Conservation (phyloP, 2,329 filamentous ascomycete genomes). For the Metarhizium rileyi region DNA sequence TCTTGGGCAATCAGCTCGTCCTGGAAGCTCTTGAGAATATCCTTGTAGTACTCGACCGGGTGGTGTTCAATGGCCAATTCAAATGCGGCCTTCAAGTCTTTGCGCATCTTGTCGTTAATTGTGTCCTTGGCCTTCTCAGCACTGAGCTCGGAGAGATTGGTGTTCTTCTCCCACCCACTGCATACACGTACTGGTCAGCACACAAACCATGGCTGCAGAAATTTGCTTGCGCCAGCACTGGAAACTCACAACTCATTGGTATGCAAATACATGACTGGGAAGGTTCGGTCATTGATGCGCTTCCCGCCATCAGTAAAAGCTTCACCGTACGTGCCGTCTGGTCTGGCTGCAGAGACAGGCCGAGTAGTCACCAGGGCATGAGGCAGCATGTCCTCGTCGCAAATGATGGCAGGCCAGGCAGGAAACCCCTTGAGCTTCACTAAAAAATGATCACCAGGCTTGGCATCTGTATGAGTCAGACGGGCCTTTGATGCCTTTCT, state of each 20-base stretch:
- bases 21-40: constrained; percentile 59
- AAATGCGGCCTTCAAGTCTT: constrained; percentile 71
- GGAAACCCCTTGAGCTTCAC: constrained; percentile 92
- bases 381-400: constrained; percentile 90
- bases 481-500: constrained; percentile 74
- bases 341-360: constrained; percentile 71
- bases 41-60: constrained; percentile 74
- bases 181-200: background rate
- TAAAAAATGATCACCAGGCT: constrained; percentile 86
- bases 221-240: background rate
- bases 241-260: constrained; percentile 92
- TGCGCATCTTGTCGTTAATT: constrained; percentile 68
- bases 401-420: constrained; percentile 88
- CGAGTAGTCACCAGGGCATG: constrained; percentile 64
- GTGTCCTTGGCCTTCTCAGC: constrained; percentile 59
- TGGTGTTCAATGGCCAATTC: constrained; percentile 69
- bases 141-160: constrained; percentile 68
- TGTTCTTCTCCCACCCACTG: constrained; percentile 89
- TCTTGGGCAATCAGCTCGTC: constrained; percentile 53
- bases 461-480: constrained; percentile 63
- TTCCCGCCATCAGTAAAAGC: constrained; percentile 84
- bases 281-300: constrained; percentile 74
- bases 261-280: constrained; percentile 87
- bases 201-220: background rate
- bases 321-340: constrained; percentile 79